These are phyloP conservation scores for Leishmania lainsoni DNA, from an alignment of 208 protist genomes.

Conservation along the genomic window DNA sequence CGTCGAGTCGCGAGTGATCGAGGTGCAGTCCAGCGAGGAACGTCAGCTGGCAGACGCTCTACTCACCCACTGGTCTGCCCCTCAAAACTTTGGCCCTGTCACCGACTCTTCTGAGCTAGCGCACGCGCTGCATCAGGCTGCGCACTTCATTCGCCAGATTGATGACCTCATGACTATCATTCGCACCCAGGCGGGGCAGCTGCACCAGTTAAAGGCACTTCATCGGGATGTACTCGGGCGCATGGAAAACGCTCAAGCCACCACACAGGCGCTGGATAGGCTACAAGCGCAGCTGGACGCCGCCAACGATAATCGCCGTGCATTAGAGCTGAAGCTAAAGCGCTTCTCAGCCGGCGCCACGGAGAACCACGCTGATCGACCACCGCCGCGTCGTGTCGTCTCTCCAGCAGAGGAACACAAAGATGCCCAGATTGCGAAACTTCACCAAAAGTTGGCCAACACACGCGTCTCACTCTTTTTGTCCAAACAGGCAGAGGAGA, in stretches of 20 bases:
- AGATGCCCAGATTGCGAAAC: slow-evolving; percentile 38
- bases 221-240: slow-evolving; percentile 28
- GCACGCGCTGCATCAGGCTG: slow-evolving; percentile 45
- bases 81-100: slow-evolving; percentile 52
- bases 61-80: slow-evolving; percentile 26
- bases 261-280: neutral
- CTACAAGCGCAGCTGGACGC: slow-evolving; percentile 18
- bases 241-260: slow-evolving; percentile 9
- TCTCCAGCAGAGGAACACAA: slow-evolving; percentile 28
- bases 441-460: slow-evolving; percentile 77
- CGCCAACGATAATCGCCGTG: slow-evolving; percentile 26
- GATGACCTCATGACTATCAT: slow-evolving; percentile 49
- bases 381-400: slow-evolving; percentile 1
- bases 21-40: slow-evolving; percentile 37
- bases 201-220: slow-evolving; percentile 41
- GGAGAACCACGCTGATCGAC: neutral
- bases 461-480: slow-evolving; percentile 45
- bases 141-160: slow-evolving; percentile 50
- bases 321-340: slow-evolving; percentile 32
- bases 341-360: neutral
- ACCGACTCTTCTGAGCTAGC: slow-evolving; percentile 40
- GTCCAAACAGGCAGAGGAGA: slow-evolving; percentile 42
- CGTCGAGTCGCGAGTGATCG: slow-evolving; percentile 40
- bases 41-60: slow-evolving; percentile 29
- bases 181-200: slow-evolving; percentile 46